A percentile compares a stretch with the other conserved stretches of the same genome.
These are phyloP conservation scores for Chlorociboria aeruginascens DNA, from an alignment of 495 filamentous ascomycete genomes.

Conservation along the genomic window DNA sequence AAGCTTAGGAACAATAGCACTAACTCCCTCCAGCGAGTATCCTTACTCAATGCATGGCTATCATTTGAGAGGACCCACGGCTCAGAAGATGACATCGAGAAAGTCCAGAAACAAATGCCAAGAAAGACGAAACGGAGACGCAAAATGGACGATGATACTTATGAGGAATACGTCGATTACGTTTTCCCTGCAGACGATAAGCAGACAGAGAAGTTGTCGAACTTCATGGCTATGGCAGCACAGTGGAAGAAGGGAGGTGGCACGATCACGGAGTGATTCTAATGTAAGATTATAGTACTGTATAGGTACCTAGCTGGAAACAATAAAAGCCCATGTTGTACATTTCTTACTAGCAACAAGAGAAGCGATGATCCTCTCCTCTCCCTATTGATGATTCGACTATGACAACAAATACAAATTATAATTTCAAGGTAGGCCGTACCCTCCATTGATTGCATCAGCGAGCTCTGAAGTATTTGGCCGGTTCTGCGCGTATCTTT, in stretches of 20 bases:
- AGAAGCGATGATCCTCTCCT: too few relatives aligned
- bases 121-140: slow-evolving; percentile 86
- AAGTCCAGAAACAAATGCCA: slow-evolving; percentile 84
- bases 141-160: slow-evolving; percentile 86
- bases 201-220: slow-evolving; percentile 71
- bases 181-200: slow-evolving; percentile 95
- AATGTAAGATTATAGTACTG: too few relatives aligned
- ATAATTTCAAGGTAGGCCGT: slow-evolving; percentile 11
- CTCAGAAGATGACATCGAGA: slow-evolving; percentile 61
- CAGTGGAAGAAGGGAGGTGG: slow-evolving; percentile 69
- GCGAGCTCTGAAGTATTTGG: slow-evolving; percentile 18
- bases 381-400: too few relatives aligned
- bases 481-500: slow-evolving; percentile 20
- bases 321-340: too few relatives aligned
- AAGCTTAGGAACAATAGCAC: slow-evolving; percentile 4
- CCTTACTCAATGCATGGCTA: slow-evolving; percentile 83
- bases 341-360: too few relatives aligned
- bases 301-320: too few relatives aligned
- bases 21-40: slow-evolving; percentile 49
- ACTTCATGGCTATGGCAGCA: slow-evolving; percentile 72
- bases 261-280: slow-evolving; percentile 1
- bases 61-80: slow-evolving; percentile 83
- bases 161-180: slow-evolving; percentile 97
- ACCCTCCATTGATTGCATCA: slow-evolving; percentile 19
- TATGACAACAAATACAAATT: not conserved